Base-by-base conservation (phyloP, 2,329 filamentous ascomycete species). In the Aspergillus aculeatus region DNA sequence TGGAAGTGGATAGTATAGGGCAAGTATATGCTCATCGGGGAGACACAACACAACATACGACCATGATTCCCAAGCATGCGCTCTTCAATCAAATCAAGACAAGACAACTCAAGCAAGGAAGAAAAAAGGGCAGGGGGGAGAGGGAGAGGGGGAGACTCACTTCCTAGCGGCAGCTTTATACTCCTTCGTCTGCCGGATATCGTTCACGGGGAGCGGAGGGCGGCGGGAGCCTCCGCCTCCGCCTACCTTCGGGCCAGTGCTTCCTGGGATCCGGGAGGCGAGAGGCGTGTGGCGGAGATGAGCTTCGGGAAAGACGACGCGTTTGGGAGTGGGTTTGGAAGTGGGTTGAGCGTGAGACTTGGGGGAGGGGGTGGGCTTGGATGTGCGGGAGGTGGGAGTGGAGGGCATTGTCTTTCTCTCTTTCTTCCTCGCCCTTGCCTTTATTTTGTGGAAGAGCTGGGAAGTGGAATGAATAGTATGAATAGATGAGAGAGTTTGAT, bases 151-250 rank as follows among this genome's bases (percentile, higher is more conserved):
- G 24, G 50, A 3, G 51, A 65, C 68, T 26, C 66, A 78, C 76
- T 69, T 69, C 53, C 76, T 69, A 26, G 75, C 73, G 60, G 73
- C 72, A 59, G 62, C 58, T 60, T 77, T 77, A 63, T 78, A 78
- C 63, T 75, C 71, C 57, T 72, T 75, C n/a, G 76, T 78, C 60
- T 76, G 64, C 49, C 73, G 73, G 47, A 78, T 73, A 66, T 78
- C 75, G 23, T 63, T 52, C 21, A 54, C 51, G 16, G 38, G 16
- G 38, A 44, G 38, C 14, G 38, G 38, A 5, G 14, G 14, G 4
- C 14, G 16, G 38, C 16, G 35, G 5, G 35, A 4, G 35, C 14
- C 14, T 41, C 12, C 14, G 16, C 38, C 38, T 32, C 21, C 21
- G 10, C 41, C 32, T 12, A 47, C 12, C 12, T 29, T 9, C 2